A percentile compares a stretch with the other conserved stretches of the same genome.
Conservation (phyloP, 2,329 filamentous ascomycete genomes). For the Beauveria scarabaeidicola region DNA sequence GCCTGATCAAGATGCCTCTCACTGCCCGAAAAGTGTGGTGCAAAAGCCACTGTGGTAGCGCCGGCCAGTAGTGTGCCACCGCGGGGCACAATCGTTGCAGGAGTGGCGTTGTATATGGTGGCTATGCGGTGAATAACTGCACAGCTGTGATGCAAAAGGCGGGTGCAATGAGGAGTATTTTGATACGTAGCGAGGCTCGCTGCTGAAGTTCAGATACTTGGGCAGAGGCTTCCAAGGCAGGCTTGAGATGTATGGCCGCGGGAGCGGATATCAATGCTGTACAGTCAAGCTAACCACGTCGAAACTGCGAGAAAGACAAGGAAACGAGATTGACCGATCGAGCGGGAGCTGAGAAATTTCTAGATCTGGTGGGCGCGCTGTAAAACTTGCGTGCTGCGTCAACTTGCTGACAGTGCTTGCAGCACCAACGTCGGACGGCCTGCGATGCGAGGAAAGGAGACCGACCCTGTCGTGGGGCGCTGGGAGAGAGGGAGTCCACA, state of each 20-base stretch:
- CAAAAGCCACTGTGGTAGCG: constrained; percentile 2
- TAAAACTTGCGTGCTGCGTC: not conserved
- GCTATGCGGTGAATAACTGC: constrained; percentile 8
- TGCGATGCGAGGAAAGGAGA: not conserved
- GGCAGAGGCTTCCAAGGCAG: not conserved
- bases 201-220: not conserved
- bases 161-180: too few relatives aligned
- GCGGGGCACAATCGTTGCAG: not conserved
- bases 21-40: not conserved
- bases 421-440: not conserved
- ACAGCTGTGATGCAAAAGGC: not conserved
- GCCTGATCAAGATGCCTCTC: not conserved
- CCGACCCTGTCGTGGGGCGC: not conserved
- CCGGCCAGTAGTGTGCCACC: not conserved
- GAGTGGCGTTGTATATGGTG: constrained; percentile 6
- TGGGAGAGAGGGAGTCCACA: not conserved
- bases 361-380: not conserved
- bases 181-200: not conserved
- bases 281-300: not conserved
- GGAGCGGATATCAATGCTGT: not conserved
- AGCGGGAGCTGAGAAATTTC: not conserved
- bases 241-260: not conserved
- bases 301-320: not conserved
- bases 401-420: constrained; percentile 1
- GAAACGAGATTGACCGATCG: not conserved